Percentiles rank a stretch among this genome's conserved stretches.
Evolutionary conservation across 495 filamentous ascomycete genomes (phyloP).

Genomic region (Penicillium pancosmium): DNA sequence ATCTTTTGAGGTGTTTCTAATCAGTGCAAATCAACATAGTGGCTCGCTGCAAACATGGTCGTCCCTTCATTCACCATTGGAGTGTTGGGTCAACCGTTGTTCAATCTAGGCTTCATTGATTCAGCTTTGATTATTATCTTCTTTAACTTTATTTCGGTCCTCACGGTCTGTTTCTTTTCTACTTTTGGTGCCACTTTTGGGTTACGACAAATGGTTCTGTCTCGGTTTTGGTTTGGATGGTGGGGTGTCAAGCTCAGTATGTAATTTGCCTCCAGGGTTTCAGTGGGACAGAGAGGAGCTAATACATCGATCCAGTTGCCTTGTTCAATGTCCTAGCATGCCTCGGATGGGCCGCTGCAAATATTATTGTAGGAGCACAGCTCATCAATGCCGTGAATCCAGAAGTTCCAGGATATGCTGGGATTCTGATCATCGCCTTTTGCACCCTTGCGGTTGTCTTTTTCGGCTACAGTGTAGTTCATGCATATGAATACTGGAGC

Average conservation of each 20-base stretch:
- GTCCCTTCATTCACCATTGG: constrained; percentile 55
- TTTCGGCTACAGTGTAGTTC: constrained; percentile 54
- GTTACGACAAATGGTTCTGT: constrained; percentile 59
- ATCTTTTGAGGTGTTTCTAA: constrained; percentile 17
- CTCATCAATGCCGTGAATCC: constrained; percentile 25
- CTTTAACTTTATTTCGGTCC: constrained; percentile 53
- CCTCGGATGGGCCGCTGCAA: constrained; percentile 24
- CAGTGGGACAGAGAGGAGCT: constrained; percentile 16
- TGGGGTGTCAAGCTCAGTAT: constrained; percentile 28
- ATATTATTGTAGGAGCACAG: constrained; percentile 25
- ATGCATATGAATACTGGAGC: constrained; percentile 56
- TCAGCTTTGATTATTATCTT: constrained; percentile 55
- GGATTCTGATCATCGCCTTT: constrained; percentile 54
- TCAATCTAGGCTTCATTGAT: constrained; percentile 51
- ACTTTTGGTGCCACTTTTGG: constrained; percentile 54
- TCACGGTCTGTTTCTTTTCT: constrained; percentile 53
- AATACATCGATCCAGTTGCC: constrained; percentile 48
- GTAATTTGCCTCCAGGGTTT: neutral
- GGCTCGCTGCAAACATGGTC: constrained; percentile 24
- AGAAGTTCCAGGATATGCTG: constrained; percentile 47
- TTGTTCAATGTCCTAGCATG: constrained; percentile 45
- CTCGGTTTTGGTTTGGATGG: constrained; percentile 56
- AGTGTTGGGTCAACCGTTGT: constrained; percentile 53
- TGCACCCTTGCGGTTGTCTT: constrained; percentile 50
- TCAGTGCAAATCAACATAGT: constrained; percentile 7